These are phyloP conservation scores for Moniliophthora roreri DNA, from an alignment of 1,284 basidiomycete genomes.

Conservation along the genomic window DNA sequence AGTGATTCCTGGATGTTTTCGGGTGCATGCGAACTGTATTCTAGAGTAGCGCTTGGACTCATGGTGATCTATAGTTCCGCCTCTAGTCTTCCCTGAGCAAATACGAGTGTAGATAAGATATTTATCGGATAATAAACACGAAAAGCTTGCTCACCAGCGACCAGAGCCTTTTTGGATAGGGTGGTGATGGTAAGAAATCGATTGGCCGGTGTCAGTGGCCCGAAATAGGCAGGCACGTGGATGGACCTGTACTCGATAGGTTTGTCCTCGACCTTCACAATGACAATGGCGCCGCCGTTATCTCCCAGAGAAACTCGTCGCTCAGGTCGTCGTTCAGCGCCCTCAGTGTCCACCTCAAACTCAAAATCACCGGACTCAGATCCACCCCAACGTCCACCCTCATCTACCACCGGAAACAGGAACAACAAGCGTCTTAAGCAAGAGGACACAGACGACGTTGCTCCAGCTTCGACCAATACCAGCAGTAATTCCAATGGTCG, in stretches of 20 bases:
- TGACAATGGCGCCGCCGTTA: conserved; percentile 68
- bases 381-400: conserved; percentile 42
- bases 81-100: too few species aligned
- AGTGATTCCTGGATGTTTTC: conserved; percentile 63
- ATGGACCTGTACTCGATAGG: neutral
- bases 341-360: conserved; percentile 61
- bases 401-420: conserved; percentile 37
- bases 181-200: too few species aligned
- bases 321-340: conserved; percentile 69
- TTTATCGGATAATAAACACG: too few species aligned
- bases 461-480: conserved; percentile 38
- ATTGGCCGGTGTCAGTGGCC: neutral
- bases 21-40: conserved; percentile 68
- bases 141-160: too few species aligned
- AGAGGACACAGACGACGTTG: conserved; percentile 64
- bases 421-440: conserved; percentile 66
- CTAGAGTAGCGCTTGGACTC: conserved; percentile 53
- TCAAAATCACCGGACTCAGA: conserved; percentile 79
- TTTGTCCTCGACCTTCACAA: conserved; percentile 1
- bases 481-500: conserved; percentile 41
- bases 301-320: conserved; percentile 75
- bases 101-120: too few species aligned
- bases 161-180: too few species aligned
- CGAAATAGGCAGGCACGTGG: neutral
- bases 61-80: conserved; percentile 26